Conservation (phyloP, 2,329 filamentous ascomycete species). For the Arthrobotrys sinensis region DNA sequence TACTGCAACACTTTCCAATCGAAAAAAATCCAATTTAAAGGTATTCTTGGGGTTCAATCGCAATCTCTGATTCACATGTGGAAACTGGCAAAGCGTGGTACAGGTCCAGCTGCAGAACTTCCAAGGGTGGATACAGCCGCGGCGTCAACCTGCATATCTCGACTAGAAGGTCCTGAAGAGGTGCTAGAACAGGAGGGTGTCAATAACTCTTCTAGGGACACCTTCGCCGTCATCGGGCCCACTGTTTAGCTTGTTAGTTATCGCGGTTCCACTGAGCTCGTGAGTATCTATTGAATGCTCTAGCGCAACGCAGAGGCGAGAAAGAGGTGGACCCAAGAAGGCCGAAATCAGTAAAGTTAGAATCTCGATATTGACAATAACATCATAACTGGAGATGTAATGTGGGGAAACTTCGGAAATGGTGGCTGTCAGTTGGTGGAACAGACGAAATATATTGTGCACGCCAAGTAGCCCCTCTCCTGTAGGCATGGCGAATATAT, state of each 20-base stretch:
- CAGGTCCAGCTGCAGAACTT: not conserved
- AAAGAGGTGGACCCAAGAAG: constrained; percentile 1
- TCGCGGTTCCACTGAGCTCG: constrained; percentile 1
- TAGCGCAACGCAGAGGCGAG: not conserved
- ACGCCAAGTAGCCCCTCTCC: constrained; percentile 2
- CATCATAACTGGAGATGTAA: constrained; percentile 11
- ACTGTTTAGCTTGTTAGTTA: not conserved
- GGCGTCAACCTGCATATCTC: constrained; percentile 30
- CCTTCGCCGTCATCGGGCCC: not conserved
- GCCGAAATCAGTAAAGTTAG: not conserved
- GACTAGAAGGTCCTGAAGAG: constrained; percentile 20
- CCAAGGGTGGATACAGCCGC: constrained; percentile 13
- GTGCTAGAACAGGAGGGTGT: not conserved
- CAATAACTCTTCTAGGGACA: constrained; percentile 3
- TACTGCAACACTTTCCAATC: not conserved
- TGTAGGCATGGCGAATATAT: constrained; percentile 19
- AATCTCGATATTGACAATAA: constrained; percentile 2
- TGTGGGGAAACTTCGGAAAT: not conserved
- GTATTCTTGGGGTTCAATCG: not conserved
- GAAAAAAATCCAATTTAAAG: not conserved
- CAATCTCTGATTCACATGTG: constrained; percentile 39
- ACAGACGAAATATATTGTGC: not conserved
- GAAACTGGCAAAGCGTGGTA: constrained; percentile 17
- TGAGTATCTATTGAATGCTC: not conserved
- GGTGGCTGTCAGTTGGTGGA: not conserved